Evolutionary conservation across 106 monocot genomes (phyloP), one percentile per base, ranked within the genome.

Genomic region (Allium fistulosum): DNA sequence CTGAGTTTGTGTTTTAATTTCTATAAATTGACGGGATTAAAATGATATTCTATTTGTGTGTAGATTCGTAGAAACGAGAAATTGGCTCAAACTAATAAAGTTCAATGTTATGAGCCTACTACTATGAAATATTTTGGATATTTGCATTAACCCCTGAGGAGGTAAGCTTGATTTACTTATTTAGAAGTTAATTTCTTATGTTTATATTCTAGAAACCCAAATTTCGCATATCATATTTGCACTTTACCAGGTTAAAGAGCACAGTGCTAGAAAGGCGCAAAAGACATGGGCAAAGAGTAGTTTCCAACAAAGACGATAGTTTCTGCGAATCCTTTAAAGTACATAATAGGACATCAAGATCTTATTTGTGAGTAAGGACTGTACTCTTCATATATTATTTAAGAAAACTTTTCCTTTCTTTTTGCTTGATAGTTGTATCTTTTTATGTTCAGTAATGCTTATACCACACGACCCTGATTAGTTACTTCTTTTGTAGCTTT

Each of bases 201-300:
- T n/a, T n/a, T n/a, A n/a, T n/a, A n/a, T n/a, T n/a, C n/a, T n/a
- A n/a, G n/a, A n/a, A n/a, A n/a, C n/a, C n/a, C n/a, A n/a, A n/a
- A n/a, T n/a, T n/a, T n/a, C n/a, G n/a, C n/a, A 11, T 11, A 28
- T 48, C n/a, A 14, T 63, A n/a, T 47, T 63, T 7, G 7, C 26
- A 76, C 46, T 70, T 72, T 17, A n/a, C 56, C 69, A 99, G 97
- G 97, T 99, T 50, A 87, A 69, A 56, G 87, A 92, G 73, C 97
- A 99, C 85, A 92, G 92, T n/a, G 92, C 97, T 27, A 87, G 93
- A 70, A 84, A 81, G 62, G 97, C 97, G 46, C 97, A 99, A 74
- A 99, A 93, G 74, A 74, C 76, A 64, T 99, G 97, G 97, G 89
- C 76, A 58, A 93, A 81, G 61, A 99, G 97, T 81, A 90, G 77